Conservation (phyloP, 1,139 yeast species). For the Nematodospora anomalae region DNA sequence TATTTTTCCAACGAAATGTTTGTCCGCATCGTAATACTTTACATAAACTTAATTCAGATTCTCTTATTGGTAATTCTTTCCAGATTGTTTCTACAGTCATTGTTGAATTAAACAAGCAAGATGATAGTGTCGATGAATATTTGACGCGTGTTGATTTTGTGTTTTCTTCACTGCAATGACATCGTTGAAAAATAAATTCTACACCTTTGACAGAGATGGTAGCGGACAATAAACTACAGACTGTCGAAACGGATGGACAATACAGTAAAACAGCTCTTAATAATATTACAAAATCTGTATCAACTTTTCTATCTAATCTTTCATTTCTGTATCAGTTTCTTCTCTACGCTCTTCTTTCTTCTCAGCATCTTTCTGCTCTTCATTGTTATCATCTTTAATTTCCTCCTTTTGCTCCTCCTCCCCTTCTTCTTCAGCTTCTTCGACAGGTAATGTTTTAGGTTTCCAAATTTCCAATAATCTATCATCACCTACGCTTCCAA, state of each 20-base stretch:
- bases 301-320: neutral
- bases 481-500: conserved; percentile 54
- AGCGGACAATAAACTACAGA: neutral
- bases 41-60: conserved; percentile 57
- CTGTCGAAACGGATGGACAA: too few relatives aligned
- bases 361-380: conserved; percentile 2
- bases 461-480: conserved; percentile 55
- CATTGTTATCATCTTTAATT: conserved; percentile 6
- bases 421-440: conserved; percentile 44
- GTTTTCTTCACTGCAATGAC: too few relatives aligned
- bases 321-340: neutral
- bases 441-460: conserved; percentile 42
- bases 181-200: too few relatives aligned
- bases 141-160: neutral
- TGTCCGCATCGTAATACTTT: conserved; percentile 88
- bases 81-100: conserved; percentile 26
- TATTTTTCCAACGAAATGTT: conserved; percentile 70
- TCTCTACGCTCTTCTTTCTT: neutral
- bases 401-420: conserved; percentile 25
- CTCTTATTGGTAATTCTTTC: conserved; percentile 25
- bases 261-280: neutral
- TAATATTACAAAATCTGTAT: neutral
- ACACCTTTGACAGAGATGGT: too few relatives aligned
- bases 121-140: neutral
- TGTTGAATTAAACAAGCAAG: neutral